phyloP scores from a whole-genome alignment of 495 filamentous ascomycete genomes.

The Tuber indicum region DNA sequence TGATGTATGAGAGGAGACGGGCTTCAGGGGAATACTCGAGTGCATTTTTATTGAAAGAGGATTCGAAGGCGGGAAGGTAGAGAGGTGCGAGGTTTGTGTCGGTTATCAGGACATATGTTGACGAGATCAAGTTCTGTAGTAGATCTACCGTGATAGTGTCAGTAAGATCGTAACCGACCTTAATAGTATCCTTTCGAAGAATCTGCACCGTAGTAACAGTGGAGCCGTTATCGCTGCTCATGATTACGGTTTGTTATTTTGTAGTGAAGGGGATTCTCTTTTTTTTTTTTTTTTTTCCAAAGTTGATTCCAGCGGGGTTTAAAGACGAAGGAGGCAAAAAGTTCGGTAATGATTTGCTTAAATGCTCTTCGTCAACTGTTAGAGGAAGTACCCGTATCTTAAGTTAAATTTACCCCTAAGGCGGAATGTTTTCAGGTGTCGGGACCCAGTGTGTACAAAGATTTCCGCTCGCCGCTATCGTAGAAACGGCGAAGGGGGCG shows the following conservation, averaged over 20 bases:
- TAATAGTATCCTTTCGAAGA: slow-evolving; percentile 60
- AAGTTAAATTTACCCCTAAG: background rate
- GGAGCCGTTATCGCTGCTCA: slow-evolving; percentile 20
- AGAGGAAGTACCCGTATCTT: background rate
- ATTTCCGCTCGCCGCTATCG: background rate
- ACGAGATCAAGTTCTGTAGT: slow-evolving; percentile 65
- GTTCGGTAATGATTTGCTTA: background rate
- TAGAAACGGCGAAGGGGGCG: background rate
- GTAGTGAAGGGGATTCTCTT: background rate
- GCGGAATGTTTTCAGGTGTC: background rate
- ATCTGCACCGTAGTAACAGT: slow-evolving; percentile 35
- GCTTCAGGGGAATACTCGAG: slow-evolving; percentile 49
- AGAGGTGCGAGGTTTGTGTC: slow-evolving; percentile 81
- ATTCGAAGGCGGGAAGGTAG: slow-evolving; percentile 71
- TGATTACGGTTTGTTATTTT: slow-evolving; percentile 8
- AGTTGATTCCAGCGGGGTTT: background rate
- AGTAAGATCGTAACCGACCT: slow-evolving; percentile 86
- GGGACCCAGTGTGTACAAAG: background rate
- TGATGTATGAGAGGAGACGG: slow-evolving; percentile 76
- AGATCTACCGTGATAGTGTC: slow-evolving; percentile 76
- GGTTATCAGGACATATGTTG: slow-evolving; percentile 92
- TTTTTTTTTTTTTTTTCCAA: background rate
- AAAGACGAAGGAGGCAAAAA: background rate
- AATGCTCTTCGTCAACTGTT: background rate
- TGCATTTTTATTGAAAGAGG: slow-evolving; percentile 57